Percentiles rank a stretch among this genome's conserved stretches.
These are phyloP conservation scores for Tulasnella sp. DNA, from an alignment of 768 basidiomycete species.

Conservation along the genomic window DNA sequence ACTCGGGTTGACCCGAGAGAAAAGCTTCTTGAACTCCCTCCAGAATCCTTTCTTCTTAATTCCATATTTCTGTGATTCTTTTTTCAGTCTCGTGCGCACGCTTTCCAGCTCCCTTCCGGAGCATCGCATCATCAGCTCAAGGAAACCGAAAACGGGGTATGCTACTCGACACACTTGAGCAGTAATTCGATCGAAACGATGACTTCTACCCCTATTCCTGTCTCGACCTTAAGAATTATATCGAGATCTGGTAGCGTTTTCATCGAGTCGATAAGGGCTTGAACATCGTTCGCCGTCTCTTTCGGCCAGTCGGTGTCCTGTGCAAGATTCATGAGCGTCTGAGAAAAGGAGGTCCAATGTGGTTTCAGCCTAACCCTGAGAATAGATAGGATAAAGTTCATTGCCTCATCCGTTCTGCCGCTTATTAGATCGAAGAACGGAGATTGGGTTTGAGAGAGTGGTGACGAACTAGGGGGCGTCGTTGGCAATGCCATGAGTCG, in stretches of 20 bases:
- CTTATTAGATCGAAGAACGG: background rate
- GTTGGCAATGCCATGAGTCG: too few species aligned
- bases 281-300: background rate
- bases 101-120: background rate
- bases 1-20: background rate
- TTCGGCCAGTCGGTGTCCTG: background rate
- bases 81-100: background rate
- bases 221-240: background rate
- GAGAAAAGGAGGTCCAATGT: background rate
- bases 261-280: background rate
- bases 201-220: background rate
- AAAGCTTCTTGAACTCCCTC: background rate
- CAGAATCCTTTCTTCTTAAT: background rate
- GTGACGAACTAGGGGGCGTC: too few species aligned
- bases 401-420: background rate
- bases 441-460: too few species aligned
- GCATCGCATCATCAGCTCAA: background rate
- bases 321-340: background rate
- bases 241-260: background rate
- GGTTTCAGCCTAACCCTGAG: background rate
- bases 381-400: background rate
- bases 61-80: background rate
- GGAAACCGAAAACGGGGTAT: background rate
- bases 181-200: background rate
- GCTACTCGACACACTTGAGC: background rate